Evolutionary conservation across 345 rosid species (phyloP).

Genomic region (Garcia nutans): DNA sequence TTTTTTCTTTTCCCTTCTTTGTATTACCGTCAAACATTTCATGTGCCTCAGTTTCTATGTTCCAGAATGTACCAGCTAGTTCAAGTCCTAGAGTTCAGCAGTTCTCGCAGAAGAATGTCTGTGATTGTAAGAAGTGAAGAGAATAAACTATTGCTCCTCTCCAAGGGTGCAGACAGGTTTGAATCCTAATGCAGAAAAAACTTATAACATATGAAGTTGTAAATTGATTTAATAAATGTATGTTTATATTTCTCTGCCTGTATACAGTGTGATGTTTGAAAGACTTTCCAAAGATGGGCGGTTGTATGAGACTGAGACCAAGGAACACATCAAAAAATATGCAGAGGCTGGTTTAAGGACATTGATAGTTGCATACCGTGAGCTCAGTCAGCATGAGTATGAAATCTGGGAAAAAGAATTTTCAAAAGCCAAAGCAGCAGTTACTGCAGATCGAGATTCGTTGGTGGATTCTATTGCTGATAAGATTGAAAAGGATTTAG

Average conservation of each 20-base stretch:
- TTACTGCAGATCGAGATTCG: conserved; percentile 54
- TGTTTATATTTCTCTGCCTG: conserved; percentile 14
- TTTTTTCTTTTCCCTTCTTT: background rate
- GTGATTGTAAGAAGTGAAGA: conserved; percentile 67
- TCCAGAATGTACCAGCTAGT: conserved; percentile 74
- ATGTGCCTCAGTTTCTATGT: conserved; percentile 17
- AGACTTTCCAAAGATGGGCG: conserved; percentile 60
- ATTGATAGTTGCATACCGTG: conserved; percentile 70
- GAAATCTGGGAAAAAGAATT: conserved; percentile 57
- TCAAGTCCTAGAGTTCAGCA: conserved; percentile 79
- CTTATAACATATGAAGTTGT: conserved; percentile 14
- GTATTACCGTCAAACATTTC: conserved; percentile 6
- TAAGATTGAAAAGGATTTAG: conserved; percentile 61
- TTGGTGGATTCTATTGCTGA: conserved; percentile 54
- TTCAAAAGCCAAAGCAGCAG: conserved; percentile 50
- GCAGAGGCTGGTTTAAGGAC: conserved; percentile 79
- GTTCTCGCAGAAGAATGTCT: conserved; percentile 89
- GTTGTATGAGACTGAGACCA: conserved; percentile 51
- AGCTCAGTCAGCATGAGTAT: conserved; percentile 64
- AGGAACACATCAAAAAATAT: conserved; percentile 53
- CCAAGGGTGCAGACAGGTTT: conserved; percentile 96
- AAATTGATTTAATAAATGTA: conserved; percentile 16
- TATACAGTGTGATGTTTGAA: conserved; percentile 67
- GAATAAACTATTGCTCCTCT: conserved; percentile 56
- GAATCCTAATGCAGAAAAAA: conserved; percentile 10